A percentile compares a stretch with the other conserved stretches of the same genome.
These are phyloP conservation scores for Cyclotella atomus DNA, from an alignment of 108 stramenopile genomes.

Conservation along the genomic window DNA sequence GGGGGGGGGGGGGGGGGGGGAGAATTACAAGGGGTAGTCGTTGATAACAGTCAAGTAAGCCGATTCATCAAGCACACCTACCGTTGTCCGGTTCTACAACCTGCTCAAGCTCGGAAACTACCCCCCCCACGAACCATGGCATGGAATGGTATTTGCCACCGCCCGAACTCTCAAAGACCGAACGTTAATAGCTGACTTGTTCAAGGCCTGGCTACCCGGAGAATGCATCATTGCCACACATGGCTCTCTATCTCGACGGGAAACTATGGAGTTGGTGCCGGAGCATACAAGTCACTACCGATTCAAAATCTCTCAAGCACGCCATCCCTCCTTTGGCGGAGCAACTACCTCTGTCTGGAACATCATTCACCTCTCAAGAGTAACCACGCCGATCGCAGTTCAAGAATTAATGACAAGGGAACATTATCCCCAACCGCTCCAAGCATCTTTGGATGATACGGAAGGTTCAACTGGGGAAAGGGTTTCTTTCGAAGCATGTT, in stretches of 20 bases:
- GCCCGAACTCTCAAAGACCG: neutral
- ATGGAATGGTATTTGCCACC: conserved; percentile 6
- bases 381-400: no score
- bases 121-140: conserved; percentile 9
- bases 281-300: neutral
- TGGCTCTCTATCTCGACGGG: neutral
- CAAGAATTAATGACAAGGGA: neutral
- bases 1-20: neutral
- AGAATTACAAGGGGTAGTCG: neutral
- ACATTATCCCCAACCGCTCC: neutral
- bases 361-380: neutral
- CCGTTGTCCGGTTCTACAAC: neutral
- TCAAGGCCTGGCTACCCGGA: neutral
- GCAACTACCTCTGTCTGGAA: neutral
- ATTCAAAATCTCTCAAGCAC: neutral
- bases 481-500: neutral
- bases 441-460: conserved; percentile 10
- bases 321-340: conserved; percentile 1
- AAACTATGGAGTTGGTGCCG: neutral
- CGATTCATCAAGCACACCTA: no score
- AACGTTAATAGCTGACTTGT: neutral
- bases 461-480: neutral
- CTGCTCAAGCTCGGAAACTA: neutral
- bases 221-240: neutral
- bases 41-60: neutral